These are phyloP conservation scores for Gossypium stocksii DNA, from an alignment of 345 rosid species.

Conservation along the genomic window DNA sequence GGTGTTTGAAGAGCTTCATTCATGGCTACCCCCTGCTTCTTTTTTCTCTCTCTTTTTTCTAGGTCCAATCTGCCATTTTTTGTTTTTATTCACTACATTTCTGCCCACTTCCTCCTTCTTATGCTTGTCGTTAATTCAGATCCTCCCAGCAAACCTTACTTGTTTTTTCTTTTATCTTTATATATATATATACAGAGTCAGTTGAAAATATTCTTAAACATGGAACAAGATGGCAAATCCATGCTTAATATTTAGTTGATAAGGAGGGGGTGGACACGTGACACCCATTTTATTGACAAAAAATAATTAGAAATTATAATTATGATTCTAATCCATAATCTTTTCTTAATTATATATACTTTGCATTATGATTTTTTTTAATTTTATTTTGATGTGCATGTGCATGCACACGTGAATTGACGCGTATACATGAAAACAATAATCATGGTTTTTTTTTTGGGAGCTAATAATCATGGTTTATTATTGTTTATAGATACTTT, in stretches of 20 bases:
- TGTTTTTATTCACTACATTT: constrained; percentile 7
- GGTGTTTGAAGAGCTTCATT: constrained; percentile 9
- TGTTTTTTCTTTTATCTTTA: background rate
- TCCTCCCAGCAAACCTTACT: background rate
- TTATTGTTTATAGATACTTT: background rate
- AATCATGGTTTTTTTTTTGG: background rate
- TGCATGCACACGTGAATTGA: background rate
- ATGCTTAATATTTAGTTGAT: too few relatives aligned
- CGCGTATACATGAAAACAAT: background rate
- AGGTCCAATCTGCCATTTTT: background rate
- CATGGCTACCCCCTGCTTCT: constrained; percentile 8
- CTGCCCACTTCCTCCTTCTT: background rate
- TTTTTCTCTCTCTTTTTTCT: background rate
- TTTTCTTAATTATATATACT: background rate
- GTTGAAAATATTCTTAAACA: background rate
- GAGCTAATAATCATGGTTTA: background rate
- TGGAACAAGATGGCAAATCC: background rate
- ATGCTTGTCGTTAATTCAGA: background rate
- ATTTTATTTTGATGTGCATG: background rate
- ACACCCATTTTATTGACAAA: constrained; percentile 18
- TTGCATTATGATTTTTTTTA: background rate
- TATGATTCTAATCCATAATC: background rate
- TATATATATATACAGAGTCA: background rate
- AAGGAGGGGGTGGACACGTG: constrained; percentile 23
- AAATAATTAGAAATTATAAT: background rate